A percentile compares a stretch with the other conserved stretches of the same genome.
These are phyloP conservation scores for Serpula lacrymans DNA, from an alignment of 768 basidiomycete species.

Conservation along the genomic window DNA sequence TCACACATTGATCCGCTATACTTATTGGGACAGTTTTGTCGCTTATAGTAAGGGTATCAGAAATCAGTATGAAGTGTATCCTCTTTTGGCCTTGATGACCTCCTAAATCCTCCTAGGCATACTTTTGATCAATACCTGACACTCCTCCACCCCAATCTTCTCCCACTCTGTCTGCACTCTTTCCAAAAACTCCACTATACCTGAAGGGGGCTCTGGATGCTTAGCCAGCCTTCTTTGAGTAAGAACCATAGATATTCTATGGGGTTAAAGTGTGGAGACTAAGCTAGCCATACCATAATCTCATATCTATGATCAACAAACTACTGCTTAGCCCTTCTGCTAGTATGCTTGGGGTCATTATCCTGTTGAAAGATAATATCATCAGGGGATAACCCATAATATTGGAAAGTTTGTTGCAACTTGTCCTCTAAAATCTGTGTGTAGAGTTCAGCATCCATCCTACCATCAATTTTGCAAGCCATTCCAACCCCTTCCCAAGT, in stretches of 20 bases:
- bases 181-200: constrained; percentile 6
- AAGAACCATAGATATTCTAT: constrained; percentile 13
- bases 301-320: constrained; percentile 11
- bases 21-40: too few species aligned
- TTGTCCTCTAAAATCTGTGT: constrained; percentile 9
- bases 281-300: constrained; percentile 12
- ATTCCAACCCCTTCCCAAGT: constrained; percentile 16
- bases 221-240: constrained; percentile 8
- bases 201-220: constrained; percentile 6
- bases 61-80: too few species aligned
- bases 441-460: constrained; percentile 14
- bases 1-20: too few species aligned
- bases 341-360: too few species aligned
- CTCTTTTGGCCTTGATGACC: too few species aligned
- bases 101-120: constrained; percentile 18
- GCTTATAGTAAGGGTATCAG: too few species aligned
- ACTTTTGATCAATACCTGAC: constrained; percentile 12
- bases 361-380: constrained; percentile 15
- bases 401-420: constrained; percentile 9
- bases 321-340: constrained; percentile 10
- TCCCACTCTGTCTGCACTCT: constrained; percentile 10
- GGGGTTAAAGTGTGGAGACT: constrained; percentile 14
- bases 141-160: constrained; percentile 6
- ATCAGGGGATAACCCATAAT: constrained; percentile 4
- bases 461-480: constrained; percentile 9